Base-by-base conservation (phyloP, 2,329 filamentous ascomycete species). In the Trichoderma lentiforme region DNA sequence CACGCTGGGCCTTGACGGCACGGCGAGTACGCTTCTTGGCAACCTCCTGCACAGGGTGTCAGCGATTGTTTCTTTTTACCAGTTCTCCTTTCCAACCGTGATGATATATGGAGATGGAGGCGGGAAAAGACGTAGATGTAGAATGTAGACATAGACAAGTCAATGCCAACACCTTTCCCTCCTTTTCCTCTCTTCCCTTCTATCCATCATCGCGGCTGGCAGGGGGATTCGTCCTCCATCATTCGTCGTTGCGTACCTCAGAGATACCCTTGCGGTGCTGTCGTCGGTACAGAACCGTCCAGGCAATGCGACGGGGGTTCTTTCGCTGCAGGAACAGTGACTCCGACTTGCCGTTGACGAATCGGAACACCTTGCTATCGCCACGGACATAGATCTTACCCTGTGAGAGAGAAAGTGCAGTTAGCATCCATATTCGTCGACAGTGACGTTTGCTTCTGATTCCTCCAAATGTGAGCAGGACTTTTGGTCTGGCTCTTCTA, bases 261-360 rank as follows among this genome's bases (percentile, higher is more conserved):
- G 95, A 97, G 88, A 98, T 97, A 92, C 96, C 96, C 94, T 99
- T 99, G 90, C 95, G 96, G 92, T 98, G 95, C 89, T 97, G 93
- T 87, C 95, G 93, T 86, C 96, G 92, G 93, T 93, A 99, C 77
- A 99, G 93, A 81, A 95, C 92, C 79, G 96, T 99, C 96, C 96
- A 99, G 80, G 95, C 92, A 86, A 99, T 98, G 85, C 95, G 94
- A 86, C 96, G 95, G 85, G 96, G 96, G 92, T 99, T 99, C 94
- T 99, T 99, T 90, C 96, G 95, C 91, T 99, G 96, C 81, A 98
- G 93, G 92, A 99, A 99, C 79, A 99, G 93, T 79, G 94, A 97
- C 89, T 99, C 96, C 87, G 94, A 95, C 90, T 99, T 99, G 89
- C 96, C 94, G 88, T 97, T 98, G 88, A 97, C 94, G 93, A 99